These are phyloP conservation scores for Myochromella boudieri DNA, from an alignment of 768 basidiomycete genomes.

Conservation along the genomic window DNA sequence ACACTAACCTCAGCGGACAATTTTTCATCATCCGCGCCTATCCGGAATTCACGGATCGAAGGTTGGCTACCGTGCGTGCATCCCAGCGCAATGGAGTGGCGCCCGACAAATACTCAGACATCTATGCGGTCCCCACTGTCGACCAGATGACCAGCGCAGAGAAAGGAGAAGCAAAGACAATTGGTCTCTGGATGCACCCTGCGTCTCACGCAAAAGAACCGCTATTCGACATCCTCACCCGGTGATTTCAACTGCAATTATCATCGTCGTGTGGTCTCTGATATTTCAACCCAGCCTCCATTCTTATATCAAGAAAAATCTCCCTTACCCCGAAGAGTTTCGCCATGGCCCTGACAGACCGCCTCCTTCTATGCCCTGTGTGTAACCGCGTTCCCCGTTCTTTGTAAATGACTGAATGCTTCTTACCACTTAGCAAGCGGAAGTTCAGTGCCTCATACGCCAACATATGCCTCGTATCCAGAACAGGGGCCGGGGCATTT, in stretches of 20 bases:
- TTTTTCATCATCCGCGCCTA: slow-evolving; percentile 76
- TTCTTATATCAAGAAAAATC: slow-evolving; percentile 59
- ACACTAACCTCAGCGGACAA: slow-evolving; percentile 57
- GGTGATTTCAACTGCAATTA: slow-evolving; percentile 10
- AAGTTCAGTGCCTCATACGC: too few relatives aligned
- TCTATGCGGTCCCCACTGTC: slow-evolving; percentile 46
- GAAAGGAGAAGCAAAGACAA: slow-evolving; percentile 57
- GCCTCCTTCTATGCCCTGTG: slow-evolving; percentile 54
- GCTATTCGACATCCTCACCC: slow-evolving; percentile 45
- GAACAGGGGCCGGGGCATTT: slow-evolving; percentile 4
- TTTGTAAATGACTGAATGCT: too few relatives aligned
- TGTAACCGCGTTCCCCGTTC: too few relatives aligned
- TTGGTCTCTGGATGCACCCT: slow-evolving; percentile 80
- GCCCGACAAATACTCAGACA: slow-evolving; percentile 51
- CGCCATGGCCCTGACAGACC: slow-evolving; percentile 67
- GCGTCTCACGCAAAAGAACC: slow-evolving; percentile 68
- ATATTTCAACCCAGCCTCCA: slow-evolving; percentile 46
- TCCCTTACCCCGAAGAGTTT: slow-evolving; percentile 71
- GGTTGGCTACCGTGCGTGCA: slow-evolving; percentile 38
- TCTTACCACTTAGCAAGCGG: too few relatives aligned
- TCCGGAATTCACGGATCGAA: slow-evolving; percentile 60
- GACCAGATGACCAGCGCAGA: slow-evolving; percentile 43
- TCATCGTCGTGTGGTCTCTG: slow-evolving; percentile 2
- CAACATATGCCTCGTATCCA: too few relatives aligned
- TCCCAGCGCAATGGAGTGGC: slow-evolving; percentile 29